Percentiles rank a stretch among this genome's conserved stretches.
Evolutionary conservation across 2,329 filamentous ascomycete species (phyloP).

Genomic region (Cladosporium sp.): DNA sequence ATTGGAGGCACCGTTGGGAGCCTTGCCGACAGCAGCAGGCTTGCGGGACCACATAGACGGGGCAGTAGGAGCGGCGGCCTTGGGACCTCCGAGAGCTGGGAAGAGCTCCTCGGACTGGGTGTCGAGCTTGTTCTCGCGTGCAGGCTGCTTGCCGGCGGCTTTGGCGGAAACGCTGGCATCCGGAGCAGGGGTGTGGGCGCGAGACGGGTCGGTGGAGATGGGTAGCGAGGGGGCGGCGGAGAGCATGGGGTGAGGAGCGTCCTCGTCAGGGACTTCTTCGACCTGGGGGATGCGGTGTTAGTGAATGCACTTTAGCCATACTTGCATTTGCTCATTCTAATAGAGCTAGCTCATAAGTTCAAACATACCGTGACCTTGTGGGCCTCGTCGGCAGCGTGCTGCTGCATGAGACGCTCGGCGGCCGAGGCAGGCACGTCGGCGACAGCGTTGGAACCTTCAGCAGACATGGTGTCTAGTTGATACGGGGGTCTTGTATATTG

Average conservation of each 20-base stretch:
- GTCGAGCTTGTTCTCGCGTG: conserved; percentile 63
- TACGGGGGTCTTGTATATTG: conserved; percentile 2
- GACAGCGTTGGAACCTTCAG: conserved; percentile 28
- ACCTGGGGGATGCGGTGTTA: neutral
- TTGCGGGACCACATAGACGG: conserved; percentile 79
- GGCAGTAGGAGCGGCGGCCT: conserved; percentile 62
- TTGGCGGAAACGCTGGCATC: conserved; percentile 57
- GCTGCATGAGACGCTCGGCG: conserved; percentile 56
- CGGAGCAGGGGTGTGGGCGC: conserved; percentile 39
- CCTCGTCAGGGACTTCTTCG: conserved; percentile 81
- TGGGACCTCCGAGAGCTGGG: conserved; percentile 80
- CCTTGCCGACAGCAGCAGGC: conserved; percentile 51
- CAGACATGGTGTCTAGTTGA: conserved; percentile 28
- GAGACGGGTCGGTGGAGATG: conserved; percentile 41
- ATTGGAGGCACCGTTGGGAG: conserved; percentile 42
- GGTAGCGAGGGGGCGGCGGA: conserved; percentile 48
- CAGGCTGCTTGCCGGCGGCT: conserved; percentile 69
- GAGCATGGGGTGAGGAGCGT: conserved; percentile 61
- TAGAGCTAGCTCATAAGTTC: neutral
- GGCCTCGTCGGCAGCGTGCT: conserved; percentile 54
- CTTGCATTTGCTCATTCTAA: neutral
- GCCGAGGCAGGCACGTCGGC: conserved; percentile 33
- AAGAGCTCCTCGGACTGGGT: conserved; percentile 89
- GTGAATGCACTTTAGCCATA: neutral
- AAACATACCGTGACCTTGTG: conserved; percentile 61